phyloP scores from a whole-genome alignment of 805 yeast species.

The Metschnikowia hibisci region DNA sequence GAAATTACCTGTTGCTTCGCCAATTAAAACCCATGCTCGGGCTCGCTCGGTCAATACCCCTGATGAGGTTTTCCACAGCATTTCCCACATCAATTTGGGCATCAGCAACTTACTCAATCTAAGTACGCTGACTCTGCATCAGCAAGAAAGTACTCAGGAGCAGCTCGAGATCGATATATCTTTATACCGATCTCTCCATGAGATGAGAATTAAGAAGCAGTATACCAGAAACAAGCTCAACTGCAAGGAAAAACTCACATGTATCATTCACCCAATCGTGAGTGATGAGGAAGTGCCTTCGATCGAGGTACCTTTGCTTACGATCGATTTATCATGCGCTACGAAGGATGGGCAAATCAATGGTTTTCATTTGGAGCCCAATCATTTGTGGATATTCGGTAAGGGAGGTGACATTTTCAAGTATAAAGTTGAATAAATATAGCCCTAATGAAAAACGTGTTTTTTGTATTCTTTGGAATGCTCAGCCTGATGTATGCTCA shows the following conservation, averaged over 20 bases:
- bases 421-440: constrained; percentile 18
- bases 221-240: constrained; percentile 21
- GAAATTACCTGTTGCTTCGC: not conserved
- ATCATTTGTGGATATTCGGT: constrained; percentile 35
- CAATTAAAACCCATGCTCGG: constrained; percentile 7
- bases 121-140: constrained; percentile 6
- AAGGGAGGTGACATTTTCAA: constrained; percentile 40
- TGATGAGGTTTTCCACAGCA: constrained; percentile 11
- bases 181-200: constrained; percentile 33
- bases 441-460: too few species aligned
- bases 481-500: too few species aligned
- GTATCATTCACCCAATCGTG: constrained; percentile 35
- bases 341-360: constrained; percentile 35
- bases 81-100: constrained; percentile 16
- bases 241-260: constrained; percentile 12
- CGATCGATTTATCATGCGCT: constrained; percentile 31
- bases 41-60: constrained; percentile 8
- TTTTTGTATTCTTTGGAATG: too few species aligned
- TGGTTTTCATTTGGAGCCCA: constrained; percentile 27
- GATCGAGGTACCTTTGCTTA: constrained; percentile 33
- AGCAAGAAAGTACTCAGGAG: constrained; percentile 14
- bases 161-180: constrained; percentile 28
- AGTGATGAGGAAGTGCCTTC: constrained; percentile 38
- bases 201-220: constrained; percentile 32
- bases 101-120: constrained; percentile 15